Evolutionary conservation across 495 filamentous ascomycete species (phyloP), one percentile per base, ranked within the genome.

Genomic region (Sphaerosporella brunnea): DNA sequence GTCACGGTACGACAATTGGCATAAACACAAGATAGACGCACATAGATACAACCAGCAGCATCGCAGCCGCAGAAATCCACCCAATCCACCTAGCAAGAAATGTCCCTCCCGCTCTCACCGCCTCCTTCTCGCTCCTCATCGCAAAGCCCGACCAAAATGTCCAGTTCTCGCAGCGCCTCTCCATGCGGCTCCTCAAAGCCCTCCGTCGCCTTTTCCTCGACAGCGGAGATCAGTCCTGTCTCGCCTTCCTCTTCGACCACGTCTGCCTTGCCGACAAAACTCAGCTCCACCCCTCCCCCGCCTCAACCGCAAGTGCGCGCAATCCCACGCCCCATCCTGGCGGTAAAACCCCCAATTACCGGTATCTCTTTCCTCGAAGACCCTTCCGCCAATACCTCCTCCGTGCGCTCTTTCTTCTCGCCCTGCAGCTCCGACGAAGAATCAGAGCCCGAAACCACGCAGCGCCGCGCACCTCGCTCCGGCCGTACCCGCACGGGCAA

Each of bases 111-210:
- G 23, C 42, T 45, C 19, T 45, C 42, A 5, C 42, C 42, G 18
- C 42, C 42, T 16, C 42, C 42, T 7, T 45, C 42, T 18, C 42
- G 42, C 42, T 45, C 42, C 3, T 45, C 42, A 25, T 42, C 42
- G 9, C 42, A 30, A 34, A 13, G 9, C 19, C 13, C 24, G 34
- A 35, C 19, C 23, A 45, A 13, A 5, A 20, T 13, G 11, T 15
- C 16, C 40, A 24, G 9, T 10, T 38, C 39, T 3, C 39, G 23
- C 19, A 11, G 19, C 24, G 25, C 19, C 39, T 43, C 39, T 16
- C 36, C 36, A 5, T 21, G 8, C 36, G 7, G 5, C 7, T 5
- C 13, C 5, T n/a, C n/a, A n/a, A n/a, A n/a, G n/a, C 36, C 36
- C 36, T 5, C 28, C 9, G 7, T 5, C 4, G 20, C 39, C 5